These are phyloP conservation scores for Trichophaea hybrida DNA, from an alignment of 2,329 filamentous ascomycete species.

Conservation along the genomic window DNA sequence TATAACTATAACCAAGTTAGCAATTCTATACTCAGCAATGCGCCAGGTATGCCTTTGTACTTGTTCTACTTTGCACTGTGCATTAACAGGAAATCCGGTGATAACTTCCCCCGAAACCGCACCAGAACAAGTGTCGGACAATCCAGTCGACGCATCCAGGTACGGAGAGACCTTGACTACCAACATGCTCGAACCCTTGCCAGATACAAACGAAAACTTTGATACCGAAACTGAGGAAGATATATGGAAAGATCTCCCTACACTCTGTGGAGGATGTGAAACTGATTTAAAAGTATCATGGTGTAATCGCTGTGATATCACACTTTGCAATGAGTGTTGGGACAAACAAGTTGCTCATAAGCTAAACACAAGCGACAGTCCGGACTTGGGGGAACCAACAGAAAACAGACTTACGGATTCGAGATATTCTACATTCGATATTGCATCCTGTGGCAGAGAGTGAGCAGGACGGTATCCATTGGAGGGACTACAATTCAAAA, in stretches of 20 bases:
- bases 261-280: neutral
- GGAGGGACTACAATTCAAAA: constrained; percentile 8
- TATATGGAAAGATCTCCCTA: neutral
- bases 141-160: too few species aligned
- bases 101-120: too few species aligned
- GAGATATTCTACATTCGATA: constrained; percentile 14
- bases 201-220: too few species aligned
- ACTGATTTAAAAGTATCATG: neutral
- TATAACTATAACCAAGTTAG: too few species aligned
- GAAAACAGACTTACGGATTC: constrained; percentile 15
- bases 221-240: neutral
- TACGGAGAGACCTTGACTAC: too few species aligned
- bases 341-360: neutral
- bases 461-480: neutral
- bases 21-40: too few species aligned
- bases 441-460: constrained; percentile 14
- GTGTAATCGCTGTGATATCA: neutral
- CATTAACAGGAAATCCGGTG: too few species aligned
- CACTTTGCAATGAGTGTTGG: neutral
- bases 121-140: too few species aligned
- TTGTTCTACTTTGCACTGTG: too few species aligned
- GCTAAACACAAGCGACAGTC: neutral
- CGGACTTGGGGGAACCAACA: constrained; percentile 4
- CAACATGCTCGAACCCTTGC: too few species aligned
- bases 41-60: too few species aligned